phyloP scores from a whole-genome alignment of 805 yeast species.

The Komagataella pseudopastoris region DNA sequence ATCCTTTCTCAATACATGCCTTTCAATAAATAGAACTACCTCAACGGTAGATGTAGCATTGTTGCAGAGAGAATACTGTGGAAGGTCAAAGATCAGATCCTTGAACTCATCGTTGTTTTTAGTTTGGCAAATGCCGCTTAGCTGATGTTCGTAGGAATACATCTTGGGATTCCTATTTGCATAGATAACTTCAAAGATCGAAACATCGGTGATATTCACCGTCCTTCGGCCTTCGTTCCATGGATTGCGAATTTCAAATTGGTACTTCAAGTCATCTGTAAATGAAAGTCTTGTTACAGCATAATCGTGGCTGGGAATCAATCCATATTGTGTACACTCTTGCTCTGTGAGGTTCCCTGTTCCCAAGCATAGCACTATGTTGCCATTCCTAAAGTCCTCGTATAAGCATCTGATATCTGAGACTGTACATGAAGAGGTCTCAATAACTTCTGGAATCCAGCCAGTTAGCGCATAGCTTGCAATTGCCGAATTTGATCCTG shows the following conservation, averaged over 20 bases:
- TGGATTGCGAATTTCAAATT: constrained; percentile 30
- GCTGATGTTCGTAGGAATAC: constrained; percentile 2
- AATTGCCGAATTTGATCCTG: constrained; percentile 65
- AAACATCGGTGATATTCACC: constrained; percentile 17
- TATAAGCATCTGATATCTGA: constrained; percentile 18
- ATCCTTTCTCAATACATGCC: neutral
- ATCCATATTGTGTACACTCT: constrained; percentile 19
- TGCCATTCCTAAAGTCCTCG: constrained; percentile 16
- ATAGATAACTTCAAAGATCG: constrained; percentile 38
- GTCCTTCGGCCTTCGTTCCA: constrained; percentile 17
- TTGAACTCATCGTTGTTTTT: neutral
- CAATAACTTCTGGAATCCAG: constrained; percentile 55
- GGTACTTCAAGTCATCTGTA: constrained; percentile 6
- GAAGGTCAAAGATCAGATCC: neutral
- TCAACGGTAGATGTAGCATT: neutral
- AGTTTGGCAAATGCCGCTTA: neutral
- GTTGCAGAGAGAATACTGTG: neutral
- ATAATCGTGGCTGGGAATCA: constrained; percentile 61
- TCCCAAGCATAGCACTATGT: constrained; percentile 50
- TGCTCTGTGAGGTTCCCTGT: constrained; percentile 33
- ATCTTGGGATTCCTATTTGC: constrained; percentile 47
- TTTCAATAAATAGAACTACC: neutral
- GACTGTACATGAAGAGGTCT: constrained; percentile 18
- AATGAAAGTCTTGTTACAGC: constrained; percentile 25
- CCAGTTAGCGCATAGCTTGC: constrained; percentile 58